A percentile compares a stretch with the other conserved stretches of the same genome.
phyloP scores from a whole-genome alignment of 345 rosid genomes.

The Theobroma cacao region DNA sequence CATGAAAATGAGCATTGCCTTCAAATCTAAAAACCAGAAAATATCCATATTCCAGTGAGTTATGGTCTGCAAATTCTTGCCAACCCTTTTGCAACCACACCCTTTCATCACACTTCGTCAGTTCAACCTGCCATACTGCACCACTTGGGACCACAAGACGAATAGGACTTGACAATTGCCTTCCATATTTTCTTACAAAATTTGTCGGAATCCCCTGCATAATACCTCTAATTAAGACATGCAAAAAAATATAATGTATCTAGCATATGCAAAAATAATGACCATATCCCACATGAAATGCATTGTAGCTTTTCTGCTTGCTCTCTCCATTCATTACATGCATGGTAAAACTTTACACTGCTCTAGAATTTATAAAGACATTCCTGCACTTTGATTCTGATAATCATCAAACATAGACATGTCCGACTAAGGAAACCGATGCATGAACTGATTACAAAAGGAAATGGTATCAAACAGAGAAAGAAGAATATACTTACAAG shows the following conservation, averaged over 20 bases:
- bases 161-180: neutral
- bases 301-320: neutral
- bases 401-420: neutral
- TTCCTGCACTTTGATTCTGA: neutral
- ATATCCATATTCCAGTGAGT: slow-evolving; percentile 14
- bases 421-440: neutral
- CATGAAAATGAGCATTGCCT: slow-evolving; percentile 17
- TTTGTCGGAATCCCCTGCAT: slow-evolving; percentile 28
- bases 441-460: neutral
- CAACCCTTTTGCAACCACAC: slow-evolving; percentile 28
- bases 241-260: neutral
- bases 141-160: slow-evolving; percentile 26
- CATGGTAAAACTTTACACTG: neutral
- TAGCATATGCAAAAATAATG: neutral
- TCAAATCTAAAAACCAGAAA: slow-evolving; percentile 29
- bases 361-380: too few relatives aligned
- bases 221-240: neutral
- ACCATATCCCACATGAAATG: neutral
- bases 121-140: slow-evolving; percentile 26
- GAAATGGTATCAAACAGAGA: neutral
- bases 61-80: slow-evolving; percentile 27
- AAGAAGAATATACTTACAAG: slow-evolving; percentile 10
- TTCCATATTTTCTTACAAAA: slow-evolving; percentile 22
- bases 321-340: too few relatives aligned
- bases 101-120: slow-evolving; percentile 6